These are phyloP conservation scores for Thermothielavioides terrestris DNA, from an alignment of 495 filamentous ascomycete species.

Conservation along the genomic window DNA sequence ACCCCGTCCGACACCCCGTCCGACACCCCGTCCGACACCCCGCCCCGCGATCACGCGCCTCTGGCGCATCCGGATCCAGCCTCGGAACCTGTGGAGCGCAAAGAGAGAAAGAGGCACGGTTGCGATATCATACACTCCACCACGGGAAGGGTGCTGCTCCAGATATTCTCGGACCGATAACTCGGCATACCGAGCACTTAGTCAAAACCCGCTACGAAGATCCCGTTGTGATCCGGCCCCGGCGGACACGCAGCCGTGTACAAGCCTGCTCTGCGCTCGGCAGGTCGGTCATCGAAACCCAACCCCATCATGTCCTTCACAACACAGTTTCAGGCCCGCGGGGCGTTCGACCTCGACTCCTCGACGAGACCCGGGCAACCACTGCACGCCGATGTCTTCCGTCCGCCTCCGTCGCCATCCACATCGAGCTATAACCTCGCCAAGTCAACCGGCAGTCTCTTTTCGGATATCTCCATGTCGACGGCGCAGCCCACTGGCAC, in stretches of 20 bases:
- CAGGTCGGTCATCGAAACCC: not conserved
- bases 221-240: not conserved
- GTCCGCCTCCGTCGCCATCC: conserved; percentile 55
- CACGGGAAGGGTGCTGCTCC: not conserved
- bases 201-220: not conserved
- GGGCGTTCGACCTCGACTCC: conserved; percentile 42
- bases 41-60: conserved; percentile 7
- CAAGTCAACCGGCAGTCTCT: conserved; percentile 46
- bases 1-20: too few species aligned
- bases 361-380: conserved; percentile 31
- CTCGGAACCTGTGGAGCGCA: not conserved
- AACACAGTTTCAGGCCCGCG: conserved; percentile 40
- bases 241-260: not conserved
- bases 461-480: conserved; percentile 33
- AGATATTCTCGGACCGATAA: not conserved
- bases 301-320: conserved; percentile 32
- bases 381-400: conserved; percentile 53
- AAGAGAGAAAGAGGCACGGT: not conserved
- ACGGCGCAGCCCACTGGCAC: conserved; percentile 15
- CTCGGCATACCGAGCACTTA: not conserved
- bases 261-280: not conserved
- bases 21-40: conserved; percentile 5
- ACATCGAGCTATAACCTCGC: conserved; percentile 51
- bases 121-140: not conserved
- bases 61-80: not conserved